Evolutionary conservation across 1,284 basidiomycete species (phyloP).

Genomic region (Vanrija humicola): DNA sequence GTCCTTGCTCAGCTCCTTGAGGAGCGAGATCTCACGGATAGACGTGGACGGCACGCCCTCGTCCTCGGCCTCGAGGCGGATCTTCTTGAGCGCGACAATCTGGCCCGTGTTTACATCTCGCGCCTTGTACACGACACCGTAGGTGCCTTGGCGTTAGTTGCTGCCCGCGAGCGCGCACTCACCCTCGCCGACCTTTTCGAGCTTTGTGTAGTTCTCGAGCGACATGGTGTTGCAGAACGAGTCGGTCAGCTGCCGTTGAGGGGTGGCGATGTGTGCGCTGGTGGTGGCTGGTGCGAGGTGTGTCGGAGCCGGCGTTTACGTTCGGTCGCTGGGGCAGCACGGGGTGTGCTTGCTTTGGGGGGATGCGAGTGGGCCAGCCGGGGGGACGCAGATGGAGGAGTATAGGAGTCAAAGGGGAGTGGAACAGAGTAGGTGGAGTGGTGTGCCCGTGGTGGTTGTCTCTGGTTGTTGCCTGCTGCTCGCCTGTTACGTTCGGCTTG

Average conservation of each 20-base stretch:
- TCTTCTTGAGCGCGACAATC: constrained; percentile 95
- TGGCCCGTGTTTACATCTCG: constrained; percentile 68
- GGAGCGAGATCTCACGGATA: constrained; percentile 91
- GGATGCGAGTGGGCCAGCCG: too few species aligned
- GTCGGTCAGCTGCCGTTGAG: background rate
- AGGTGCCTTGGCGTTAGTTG: constrained; percentile 68
- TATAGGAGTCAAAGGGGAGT: too few species aligned
- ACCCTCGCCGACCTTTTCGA: constrained; percentile 74
- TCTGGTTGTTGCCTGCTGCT: too few species aligned
- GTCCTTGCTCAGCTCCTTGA: constrained; percentile 88
- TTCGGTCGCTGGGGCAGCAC: background rate
- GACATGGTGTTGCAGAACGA: constrained; percentile 27
- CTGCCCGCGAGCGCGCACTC: constrained; percentile 8
- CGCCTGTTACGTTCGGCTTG: too few species aligned
- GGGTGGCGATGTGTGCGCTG: background rate
- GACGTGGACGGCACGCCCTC: constrained; percentile 95
- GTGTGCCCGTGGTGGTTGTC: too few species aligned
- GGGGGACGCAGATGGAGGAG: too few species aligned
- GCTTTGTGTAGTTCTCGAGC: constrained; percentile 56
- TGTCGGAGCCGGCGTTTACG: background rate
- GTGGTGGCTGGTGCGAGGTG: background rate
- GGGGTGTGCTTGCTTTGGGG: background rate
- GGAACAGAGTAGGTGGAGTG: too few species aligned
- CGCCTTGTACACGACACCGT: constrained; percentile 97
- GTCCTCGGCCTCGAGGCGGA: constrained; percentile 90